Base-by-base conservation (phyloP, 78 protist genomes). In the Dictyostelium citrinum region DNA sequence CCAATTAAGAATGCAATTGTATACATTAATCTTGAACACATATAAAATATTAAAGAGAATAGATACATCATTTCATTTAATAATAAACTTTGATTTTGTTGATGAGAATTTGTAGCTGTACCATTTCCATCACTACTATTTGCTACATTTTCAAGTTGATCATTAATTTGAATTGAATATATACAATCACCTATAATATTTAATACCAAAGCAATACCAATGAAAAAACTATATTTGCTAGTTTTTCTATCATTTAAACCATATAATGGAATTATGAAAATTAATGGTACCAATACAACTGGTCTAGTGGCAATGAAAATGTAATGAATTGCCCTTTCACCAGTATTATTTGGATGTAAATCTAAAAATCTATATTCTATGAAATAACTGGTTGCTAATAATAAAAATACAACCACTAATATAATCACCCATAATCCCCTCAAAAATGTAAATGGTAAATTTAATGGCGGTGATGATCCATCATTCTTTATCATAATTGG, bases 241-340 rank as follows among this genome's bases (percentile, higher is more conserved):
- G 93, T 88, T 35, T 88, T 88, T 6, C 33, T 20, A 46, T 88
- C 46, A 27, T 88, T 88, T 22, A 88, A 55, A 33, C 81, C 93
- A 49, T 88, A 88, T n/a, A 88, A 31, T 20, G 93, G 93, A 5
- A 88, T 61, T 43, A 88, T 88, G 39, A 78, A 60, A 31, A 88
- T 45, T 16, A 88, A 37, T 1, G 93, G 93, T 4, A 88, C 39
- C 80, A 88, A 74, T 16, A 82, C 84, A 0, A 88, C 29, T n/a
- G 93, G 93, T 43, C 93, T 12, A 5, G 46, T 78, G 1, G 80
- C 55, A 5, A 88, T 27, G 22, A 61, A 88, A 2, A 49, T 5
- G 29, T 88, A 88, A 75, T 78, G 81, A 10, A 72, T 45, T 5
- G 58, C 16, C 1, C 17, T 7, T 17, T 76, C 85, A 5, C 58